Conservation (phyloP, 2,329 filamentous ascomycete species). For the Ascochyta rabiei region DNA sequence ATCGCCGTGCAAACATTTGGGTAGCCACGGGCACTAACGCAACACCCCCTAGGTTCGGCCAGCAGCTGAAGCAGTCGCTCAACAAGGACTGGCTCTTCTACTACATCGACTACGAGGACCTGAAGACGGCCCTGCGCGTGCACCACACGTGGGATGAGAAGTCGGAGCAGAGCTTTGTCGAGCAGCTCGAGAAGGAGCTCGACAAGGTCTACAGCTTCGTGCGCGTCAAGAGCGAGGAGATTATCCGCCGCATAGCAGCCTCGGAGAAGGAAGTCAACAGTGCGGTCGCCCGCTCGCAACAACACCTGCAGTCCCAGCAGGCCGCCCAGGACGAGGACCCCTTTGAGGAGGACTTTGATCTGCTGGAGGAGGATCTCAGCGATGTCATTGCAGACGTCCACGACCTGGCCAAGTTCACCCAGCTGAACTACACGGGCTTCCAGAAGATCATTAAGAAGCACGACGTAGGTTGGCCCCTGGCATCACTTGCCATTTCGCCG, state of each 20-base stretch:
- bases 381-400: constrained; percentile 99
- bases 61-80: constrained; percentile 92
- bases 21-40: constrained; percentile 36
- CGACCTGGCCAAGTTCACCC: constrained; percentile 96
- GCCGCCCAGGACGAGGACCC: constrained; percentile 53
- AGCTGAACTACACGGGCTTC: constrained; percentile 98
- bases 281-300: constrained; percentile 69
- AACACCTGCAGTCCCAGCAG: constrained; percentile 17
- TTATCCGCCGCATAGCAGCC: constrained; percentile 84
- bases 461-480: constrained; percentile 67
- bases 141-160: constrained; percentile 85
- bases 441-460: constrained; percentile 99
- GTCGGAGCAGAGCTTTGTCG: constrained; percentile 87
- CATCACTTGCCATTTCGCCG: constrained; percentile 1
- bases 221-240: constrained; percentile 95
- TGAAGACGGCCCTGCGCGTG: constrained; percentile 85
- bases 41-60: constrained; percentile 72
- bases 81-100: constrained; percentile 98
- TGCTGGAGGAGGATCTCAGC: constrained; percentile 92
- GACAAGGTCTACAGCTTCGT: constrained; percentile 99
- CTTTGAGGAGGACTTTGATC: constrained; percentile 89
- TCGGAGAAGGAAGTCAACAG: constrained; percentile 90
- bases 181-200: constrained; percentile 84
- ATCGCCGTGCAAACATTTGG: constrained; percentile 24
- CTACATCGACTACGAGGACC: constrained; percentile 96